phyloP scores from a whole-genome alignment of 495 filamentous ascomycete genomes.

The Penicillium canariense region DNA sequence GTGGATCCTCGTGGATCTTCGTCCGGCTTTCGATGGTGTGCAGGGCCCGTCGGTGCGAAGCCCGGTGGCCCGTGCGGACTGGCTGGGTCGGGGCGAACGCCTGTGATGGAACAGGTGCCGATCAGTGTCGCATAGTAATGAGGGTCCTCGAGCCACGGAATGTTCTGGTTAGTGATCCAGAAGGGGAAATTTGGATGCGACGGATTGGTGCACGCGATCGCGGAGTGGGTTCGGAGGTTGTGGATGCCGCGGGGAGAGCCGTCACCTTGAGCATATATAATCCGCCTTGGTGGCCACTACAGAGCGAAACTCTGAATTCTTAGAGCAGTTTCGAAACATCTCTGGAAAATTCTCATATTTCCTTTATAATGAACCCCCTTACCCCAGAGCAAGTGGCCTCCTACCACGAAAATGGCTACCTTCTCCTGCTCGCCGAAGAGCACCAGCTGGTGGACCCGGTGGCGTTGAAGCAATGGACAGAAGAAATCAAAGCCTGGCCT shows the following conservation, averaged over 20 bases:
- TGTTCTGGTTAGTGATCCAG: not conserved
- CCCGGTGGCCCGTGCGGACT: conserved; percentile 14
- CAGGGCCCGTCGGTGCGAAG: conserved; percentile 14
- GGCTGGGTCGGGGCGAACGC: conserved; percentile 13
- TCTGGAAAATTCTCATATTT: not conserved
- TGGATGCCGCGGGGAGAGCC: too few relatives aligned
- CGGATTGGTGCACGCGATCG: not conserved
- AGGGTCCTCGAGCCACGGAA: too few relatives aligned
- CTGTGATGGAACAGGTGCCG: too few relatives aligned
- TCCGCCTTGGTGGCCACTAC: not conserved
- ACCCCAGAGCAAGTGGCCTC: conserved; percentile 29
- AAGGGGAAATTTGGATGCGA: not conserved
- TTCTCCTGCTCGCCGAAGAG: conserved; percentile 31
- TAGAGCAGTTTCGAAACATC: not conserved
- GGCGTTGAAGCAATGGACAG: conserved; percentile 35
- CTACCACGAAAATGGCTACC: conserved; percentile 39
- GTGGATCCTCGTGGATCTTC: not conserved
- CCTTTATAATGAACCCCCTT: conserved; percentile 17
- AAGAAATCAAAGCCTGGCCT: conserved; percentile 40
- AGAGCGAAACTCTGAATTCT: not conserved
- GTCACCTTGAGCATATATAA: not conserved
- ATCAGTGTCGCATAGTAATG: too few relatives aligned
- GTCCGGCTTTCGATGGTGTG: not conserved
- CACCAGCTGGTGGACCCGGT: conserved; percentile 30
- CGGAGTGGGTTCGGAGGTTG: too few relatives aligned